Evolutionary conservation across 78 protist genomes (phyloP).

Genomic region (Dictyostelium citrinum): DNA sequence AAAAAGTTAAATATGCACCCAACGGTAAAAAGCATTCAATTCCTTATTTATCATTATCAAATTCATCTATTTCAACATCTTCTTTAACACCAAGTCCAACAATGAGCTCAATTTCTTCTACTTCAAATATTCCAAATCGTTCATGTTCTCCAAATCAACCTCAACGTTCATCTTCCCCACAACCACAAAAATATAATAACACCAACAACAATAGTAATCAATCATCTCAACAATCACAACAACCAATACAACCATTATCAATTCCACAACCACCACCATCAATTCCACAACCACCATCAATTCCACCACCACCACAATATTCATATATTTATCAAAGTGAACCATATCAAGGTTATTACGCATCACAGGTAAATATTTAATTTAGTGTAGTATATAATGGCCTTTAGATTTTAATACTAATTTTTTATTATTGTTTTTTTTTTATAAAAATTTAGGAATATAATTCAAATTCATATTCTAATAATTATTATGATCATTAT

Average conservation of each 20-base stretch:
- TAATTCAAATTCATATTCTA: neutral
- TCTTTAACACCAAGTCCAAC: neutral
- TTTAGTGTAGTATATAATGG: neutral
- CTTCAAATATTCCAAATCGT: neutral
- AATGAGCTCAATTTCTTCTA: neutral
- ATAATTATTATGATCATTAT: neutral
- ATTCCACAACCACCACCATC: neutral
- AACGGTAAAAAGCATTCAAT: neutral
- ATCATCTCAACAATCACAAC: neutral
- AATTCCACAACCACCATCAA: neutral
- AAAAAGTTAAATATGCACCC: neutral
- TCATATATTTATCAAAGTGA: neutral
- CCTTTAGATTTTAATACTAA: neutral
- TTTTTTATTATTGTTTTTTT: neutral
- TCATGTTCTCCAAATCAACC: conserved; percentile 9
- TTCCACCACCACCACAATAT: neutral
- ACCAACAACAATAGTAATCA: neutral
- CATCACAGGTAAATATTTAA: neutral
- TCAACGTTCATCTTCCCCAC: conserved; percentile 9
- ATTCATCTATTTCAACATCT: neutral
- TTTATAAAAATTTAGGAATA: neutral
- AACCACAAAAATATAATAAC: neutral
- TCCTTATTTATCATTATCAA: neutral
- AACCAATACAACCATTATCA: neutral
- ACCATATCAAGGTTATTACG: neutral